Base-by-base conservation (phyloP, 345 rosid species). In the Eucalyptus camaldulensis region DNA sequence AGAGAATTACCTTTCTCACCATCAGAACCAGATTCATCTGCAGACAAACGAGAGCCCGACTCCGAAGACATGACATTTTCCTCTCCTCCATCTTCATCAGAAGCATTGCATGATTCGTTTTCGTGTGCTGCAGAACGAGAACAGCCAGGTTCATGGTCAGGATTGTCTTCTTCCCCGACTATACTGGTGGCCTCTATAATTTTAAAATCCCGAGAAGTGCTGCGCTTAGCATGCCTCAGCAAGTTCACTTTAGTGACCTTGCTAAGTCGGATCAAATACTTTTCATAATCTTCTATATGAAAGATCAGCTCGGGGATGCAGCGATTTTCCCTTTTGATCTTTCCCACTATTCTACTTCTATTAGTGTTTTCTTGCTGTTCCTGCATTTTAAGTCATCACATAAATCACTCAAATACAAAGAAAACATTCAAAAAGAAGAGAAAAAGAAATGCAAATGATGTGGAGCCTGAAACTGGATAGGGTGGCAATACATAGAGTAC, bases 311-410 rank as follows among this genome's bases (percentile, higher is more conserved):
- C 97, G 6, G 98, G 99, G 86, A 97, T 95, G 95, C 95, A 95
- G 92, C 93, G 95, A n/a, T 96, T 96, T 92, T 97, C 99, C 94
- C 95, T 95, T 91, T 94, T 96, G 89, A 96, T 97, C 96, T 95
- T 96, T 93, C 94, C 94, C 86, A 94, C 90, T 87, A 94, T 91
- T 22, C 96, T 95, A 92, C 93, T 97, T n/a, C 90, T 86, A 85
- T 80, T 93, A 29, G 91, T 86, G 86, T 87, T 95, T 65, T 93
- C 96, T 87, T 92, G 95, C 87, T 96, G 97, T 87, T 90, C 95
- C 98, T 96, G 97, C 92, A 89, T 85, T 43, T 69, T 49, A 90
- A 50, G 49, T 13, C 31, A 53, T 40, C 49, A 47, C 83, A 37
- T 37, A 37, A 76, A 37, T 76, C 83, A 76, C 83, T 76, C 24